Conservation (phyloP, 108 stramenopile genomes). For the Mayamaea pseudoterrestris region DNA sequence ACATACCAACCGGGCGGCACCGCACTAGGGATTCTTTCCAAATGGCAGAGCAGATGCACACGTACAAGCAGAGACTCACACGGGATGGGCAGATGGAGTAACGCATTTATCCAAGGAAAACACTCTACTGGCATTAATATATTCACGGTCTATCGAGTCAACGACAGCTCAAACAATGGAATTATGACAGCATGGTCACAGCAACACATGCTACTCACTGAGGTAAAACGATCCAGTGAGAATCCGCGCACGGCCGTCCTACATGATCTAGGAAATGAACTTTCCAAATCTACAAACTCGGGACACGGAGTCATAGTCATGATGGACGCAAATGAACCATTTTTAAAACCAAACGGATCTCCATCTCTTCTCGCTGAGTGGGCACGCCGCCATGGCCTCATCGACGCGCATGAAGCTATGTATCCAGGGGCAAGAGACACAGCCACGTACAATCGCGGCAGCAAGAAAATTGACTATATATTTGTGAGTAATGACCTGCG, state of each 20-base stretch:
- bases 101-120: neutral
- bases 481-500: neutral
- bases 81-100: neutral
- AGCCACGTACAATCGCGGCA: slow-evolving; percentile 1
- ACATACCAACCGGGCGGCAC: no score
- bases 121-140: neutral
- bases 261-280: neutral
- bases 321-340: neutral
- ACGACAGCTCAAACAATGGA: neutral
- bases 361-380: no score
- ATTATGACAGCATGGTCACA: neutral
- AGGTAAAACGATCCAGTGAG: neutral
- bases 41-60: no score
- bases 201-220: neutral
- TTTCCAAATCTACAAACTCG: neutral
- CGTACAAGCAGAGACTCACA: neutral
- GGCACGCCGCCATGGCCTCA: no score
- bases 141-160: neutral
- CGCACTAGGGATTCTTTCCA: no score
- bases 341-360: no score
- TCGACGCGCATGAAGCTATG: neutral
- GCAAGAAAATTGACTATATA: neutral
- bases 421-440: neutral
- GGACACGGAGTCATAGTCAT: neutral
- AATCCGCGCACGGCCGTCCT: neutral